A percentile compares a stretch with the other conserved stretches of the same genome.
These are phyloP conservation scores for Lanmaoa rubissima DNA, from an alignment of 768 basidiomycete genomes.

Conservation along the genomic window DNA sequence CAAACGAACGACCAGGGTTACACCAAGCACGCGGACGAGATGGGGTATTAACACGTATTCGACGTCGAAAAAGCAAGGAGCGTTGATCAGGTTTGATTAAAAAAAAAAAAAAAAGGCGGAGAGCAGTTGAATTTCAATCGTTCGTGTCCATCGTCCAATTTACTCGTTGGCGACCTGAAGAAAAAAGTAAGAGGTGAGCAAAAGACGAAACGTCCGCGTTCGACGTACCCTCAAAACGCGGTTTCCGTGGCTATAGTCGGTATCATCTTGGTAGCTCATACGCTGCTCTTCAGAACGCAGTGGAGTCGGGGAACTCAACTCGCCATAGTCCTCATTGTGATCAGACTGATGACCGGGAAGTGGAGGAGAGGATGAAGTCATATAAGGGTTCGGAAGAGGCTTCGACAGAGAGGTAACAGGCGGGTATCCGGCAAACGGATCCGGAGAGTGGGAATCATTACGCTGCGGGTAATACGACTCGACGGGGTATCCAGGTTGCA, in stretches of 20 bases:
- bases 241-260: conserved; percentile 28
- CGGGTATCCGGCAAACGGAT: conserved; percentile 32
- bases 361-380: conserved; percentile 7
- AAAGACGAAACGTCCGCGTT: neutral
- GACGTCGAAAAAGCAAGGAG: neutral
- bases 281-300: conserved; percentile 20
- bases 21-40: neutral
- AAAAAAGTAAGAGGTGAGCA: neutral
- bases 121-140: neutral
- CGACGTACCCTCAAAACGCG: conserved; percentile 30
- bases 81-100: neutral
- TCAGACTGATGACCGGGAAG: conserved; percentile 13
- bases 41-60: conserved; percentile 3
- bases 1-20: conserved; percentile 4
- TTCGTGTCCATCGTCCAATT: conserved; percentile 1
- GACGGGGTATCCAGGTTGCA: conserved; percentile 28
- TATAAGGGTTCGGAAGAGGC: conserved; percentile 25
- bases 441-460: conserved; percentile 18
- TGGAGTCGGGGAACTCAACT: conserved; percentile 4
- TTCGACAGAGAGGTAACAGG: conserved; percentile 1
- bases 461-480: conserved; percentile 27
- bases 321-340: conserved; percentile 9
- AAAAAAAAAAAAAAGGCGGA: neutral
- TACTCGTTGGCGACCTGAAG: conserved; percentile 22
- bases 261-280: conserved; percentile 31